Evolutionary conservation across 2,329 filamentous ascomycete species (phyloP).

Genomic region (Fusarium pininemorale): DNA sequence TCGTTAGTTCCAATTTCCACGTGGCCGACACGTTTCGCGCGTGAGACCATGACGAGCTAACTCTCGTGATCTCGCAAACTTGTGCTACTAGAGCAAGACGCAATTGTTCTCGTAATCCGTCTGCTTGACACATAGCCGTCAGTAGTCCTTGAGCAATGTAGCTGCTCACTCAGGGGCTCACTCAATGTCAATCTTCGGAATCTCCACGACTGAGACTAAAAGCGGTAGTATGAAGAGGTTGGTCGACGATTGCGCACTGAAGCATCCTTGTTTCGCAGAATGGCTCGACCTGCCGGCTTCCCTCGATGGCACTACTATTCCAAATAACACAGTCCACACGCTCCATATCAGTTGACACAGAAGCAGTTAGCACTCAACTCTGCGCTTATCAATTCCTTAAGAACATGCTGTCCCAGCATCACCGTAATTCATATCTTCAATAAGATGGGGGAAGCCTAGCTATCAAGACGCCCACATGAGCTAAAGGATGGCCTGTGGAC

Average conservation of each 20-base stretch:
- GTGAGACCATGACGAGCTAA: not conserved
- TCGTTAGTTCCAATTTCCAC: not conserved
- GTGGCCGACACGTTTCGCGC: conserved; percentile 17
- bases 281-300: not conserved
- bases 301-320: not conserved
- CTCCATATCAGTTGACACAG: not conserved
- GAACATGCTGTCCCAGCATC: not conserved
- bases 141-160: too few relatives aligned
- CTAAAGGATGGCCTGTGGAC: not conserved
- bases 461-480: not conserved
- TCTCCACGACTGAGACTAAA: not conserved
- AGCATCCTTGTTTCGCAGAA: fast-evolving
- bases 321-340: too few relatives aligned
- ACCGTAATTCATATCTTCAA: too few relatives aligned
- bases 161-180: not conserved
- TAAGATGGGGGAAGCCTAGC: not conserved
- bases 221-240: not conserved
- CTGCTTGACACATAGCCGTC: not conserved
- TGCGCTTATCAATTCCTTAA: not conserved
- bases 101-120: too few relatives aligned
- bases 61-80: not conserved
- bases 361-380: fast-evolving
- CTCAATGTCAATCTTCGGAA: not conserved
- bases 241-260: not conserved
- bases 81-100: not conserved